Conservation (phyloP, 2,329 filamentous ascomycete genomes). For the Immersiporthe knoxdaviesiana region DNA sequence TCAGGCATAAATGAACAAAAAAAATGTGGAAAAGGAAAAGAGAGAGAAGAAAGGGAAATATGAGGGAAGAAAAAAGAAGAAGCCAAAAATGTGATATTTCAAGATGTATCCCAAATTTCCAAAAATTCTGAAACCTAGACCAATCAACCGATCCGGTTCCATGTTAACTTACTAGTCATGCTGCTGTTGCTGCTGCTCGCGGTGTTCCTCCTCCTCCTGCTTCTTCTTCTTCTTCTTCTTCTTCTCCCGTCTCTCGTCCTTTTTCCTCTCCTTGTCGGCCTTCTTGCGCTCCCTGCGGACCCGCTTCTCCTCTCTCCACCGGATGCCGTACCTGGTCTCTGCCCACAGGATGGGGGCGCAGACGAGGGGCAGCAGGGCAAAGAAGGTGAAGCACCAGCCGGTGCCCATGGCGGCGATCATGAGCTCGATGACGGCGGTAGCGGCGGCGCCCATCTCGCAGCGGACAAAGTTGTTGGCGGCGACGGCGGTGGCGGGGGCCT, state of each 20-base stretch:
- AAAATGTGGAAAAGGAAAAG: background rate
- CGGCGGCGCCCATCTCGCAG: slow-evolving; percentile 63
- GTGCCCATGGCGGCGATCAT: slow-evolving; percentile 61
- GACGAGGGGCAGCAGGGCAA: slow-evolving; percentile 53
- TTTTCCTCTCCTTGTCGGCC: slow-evolving; percentile 36
- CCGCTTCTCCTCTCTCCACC: slow-evolving; percentile 55
- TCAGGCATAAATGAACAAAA: too few relatives aligned
- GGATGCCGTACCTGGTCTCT: slow-evolving; percentile 52
- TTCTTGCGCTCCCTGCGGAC: slow-evolving; percentile 43
- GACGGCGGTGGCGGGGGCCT: slow-evolving; percentile 63
- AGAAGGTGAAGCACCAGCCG: slow-evolving; percentile 66
- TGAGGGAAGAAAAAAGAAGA: background rate
- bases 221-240: background rate
- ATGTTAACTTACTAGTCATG: background rate
- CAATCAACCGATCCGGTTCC: background rate
- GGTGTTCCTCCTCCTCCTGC: background rate
- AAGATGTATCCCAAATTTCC: background rate
- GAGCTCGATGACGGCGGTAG: slow-evolving; percentile 61
- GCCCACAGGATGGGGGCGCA: slow-evolving; percentile 54
- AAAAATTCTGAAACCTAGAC: background rate
- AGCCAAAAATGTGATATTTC: background rate
- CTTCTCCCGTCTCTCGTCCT: slow-evolving; percentile 22
- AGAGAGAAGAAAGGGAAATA: too few relatives aligned
- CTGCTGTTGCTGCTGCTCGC: background rate
- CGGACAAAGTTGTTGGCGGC: slow-evolving; percentile 67